Evolutionary conservation across 2,329 filamentous ascomycete species (phyloP).

Genomic region (Penicillium sp.): DNA sequence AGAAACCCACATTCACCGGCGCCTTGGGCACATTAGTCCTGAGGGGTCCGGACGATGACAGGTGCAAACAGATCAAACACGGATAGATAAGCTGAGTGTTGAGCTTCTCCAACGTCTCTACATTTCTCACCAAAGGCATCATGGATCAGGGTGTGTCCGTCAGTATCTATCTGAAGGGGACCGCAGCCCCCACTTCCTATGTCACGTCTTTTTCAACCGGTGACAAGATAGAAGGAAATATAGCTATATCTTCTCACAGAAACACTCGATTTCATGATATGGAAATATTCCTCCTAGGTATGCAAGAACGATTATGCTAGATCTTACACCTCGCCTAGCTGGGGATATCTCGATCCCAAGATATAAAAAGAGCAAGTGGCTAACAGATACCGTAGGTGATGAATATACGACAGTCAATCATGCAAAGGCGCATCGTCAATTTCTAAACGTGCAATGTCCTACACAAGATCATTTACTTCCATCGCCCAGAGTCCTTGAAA

Average conservation of each 20-base stretch:
- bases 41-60: too few species aligned
- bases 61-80: too few species aligned
- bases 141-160: not conserved
- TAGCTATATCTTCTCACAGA: not conserved
- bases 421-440: not conserved
- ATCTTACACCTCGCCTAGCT: too few species aligned
- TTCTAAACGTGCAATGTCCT: not conserved
- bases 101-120: not conserved
- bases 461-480: not conserved
- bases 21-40: too few species aligned
- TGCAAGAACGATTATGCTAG: not conserved
- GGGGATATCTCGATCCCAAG: not conserved
- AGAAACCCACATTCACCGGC: not conserved
- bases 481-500: not conserved
- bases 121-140: not conserved
- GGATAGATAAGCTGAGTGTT: not conserved
- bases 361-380: not conserved
- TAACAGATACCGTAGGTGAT: not conserved
- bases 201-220: not conserved
- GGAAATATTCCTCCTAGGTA: not conserved
- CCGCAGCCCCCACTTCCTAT: not conserved
- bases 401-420: not conserved
- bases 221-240: not conserved
- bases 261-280: not conserved
- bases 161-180: not conserved